Evolutionary conservation across 2,329 filamentous ascomycete genomes (phyloP).

Genomic region (Phialophora tarda): DNA sequence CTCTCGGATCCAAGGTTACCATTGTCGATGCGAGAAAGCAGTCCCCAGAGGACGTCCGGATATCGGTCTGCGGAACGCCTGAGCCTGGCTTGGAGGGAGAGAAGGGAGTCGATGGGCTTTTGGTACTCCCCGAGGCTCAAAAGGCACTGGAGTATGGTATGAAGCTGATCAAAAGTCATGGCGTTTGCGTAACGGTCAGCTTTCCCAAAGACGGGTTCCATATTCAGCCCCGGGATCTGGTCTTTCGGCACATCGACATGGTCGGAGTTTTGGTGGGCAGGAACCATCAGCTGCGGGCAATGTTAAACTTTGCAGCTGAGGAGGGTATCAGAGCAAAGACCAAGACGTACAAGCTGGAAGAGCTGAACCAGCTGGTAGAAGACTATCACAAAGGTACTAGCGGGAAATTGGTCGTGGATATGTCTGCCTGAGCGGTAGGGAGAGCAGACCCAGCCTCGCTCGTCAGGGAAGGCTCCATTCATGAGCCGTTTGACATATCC

Average conservation of each 20-base stretch:
- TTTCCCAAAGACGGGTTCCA: slow-evolving; percentile 34
- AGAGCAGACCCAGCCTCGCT: too few relatives aligned
- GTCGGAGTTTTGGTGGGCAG: slow-evolving; percentile 49
- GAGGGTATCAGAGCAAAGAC: slow-evolving; percentile 23
- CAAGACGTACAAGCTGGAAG: slow-evolving; percentile 26
- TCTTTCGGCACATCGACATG: slow-evolving; percentile 50
- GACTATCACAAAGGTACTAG: slow-evolving; percentile 30
- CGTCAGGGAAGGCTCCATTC: not conserved
- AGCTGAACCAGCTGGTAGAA: slow-evolving; percentile 36
- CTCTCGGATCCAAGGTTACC: slow-evolving; percentile 36
- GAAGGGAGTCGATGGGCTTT: slow-evolving; percentile 54
- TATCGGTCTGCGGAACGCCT: slow-evolving; percentile 1
- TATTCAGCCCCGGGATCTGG: slow-evolving; percentile 35
- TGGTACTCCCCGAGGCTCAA: slow-evolving; percentile 47
- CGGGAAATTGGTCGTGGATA: slow-evolving; percentile 32
- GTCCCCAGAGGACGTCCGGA: slow-evolving; percentile 35
- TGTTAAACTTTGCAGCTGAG: slow-evolving; percentile 61
- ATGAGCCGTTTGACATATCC: not conserved
- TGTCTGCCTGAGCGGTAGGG: not conserved
- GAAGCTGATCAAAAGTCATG: slow-evolving; percentile 41
- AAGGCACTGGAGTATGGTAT: slow-evolving; percentile 47
- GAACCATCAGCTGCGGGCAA: slow-evolving; percentile 66
- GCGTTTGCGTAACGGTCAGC: slow-evolving; percentile 44
- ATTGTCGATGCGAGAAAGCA: slow-evolving; percentile 49
- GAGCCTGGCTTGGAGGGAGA: slow-evolving; percentile 38